phyloP scores from a whole-genome alignment of 106 monocot species.

The Dendrobium chrysotoxum region DNA sequence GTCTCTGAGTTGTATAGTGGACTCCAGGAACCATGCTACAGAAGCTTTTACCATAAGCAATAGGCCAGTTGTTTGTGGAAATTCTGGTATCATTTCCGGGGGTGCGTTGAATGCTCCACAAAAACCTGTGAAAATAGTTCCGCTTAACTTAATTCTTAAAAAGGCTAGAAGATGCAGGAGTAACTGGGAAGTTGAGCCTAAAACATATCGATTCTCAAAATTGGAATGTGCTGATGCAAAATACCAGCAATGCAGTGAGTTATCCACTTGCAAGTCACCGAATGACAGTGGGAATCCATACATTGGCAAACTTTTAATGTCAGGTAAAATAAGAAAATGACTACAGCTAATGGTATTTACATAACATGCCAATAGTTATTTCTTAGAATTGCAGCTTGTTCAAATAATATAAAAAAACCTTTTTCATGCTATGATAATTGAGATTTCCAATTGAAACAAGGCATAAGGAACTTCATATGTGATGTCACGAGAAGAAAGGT shows the following conservation, averaged over 20 bases:
- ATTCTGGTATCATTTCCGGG: slow-evolving; percentile 58
- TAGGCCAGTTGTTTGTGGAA: slow-evolving; percentile 71
- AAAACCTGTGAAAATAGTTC: slow-evolving; percentile 64
- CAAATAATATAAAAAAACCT: background rate
- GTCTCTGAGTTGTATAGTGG: slow-evolving; percentile 36
- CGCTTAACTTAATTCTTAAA: slow-evolving; percentile 65
- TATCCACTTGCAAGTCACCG: slow-evolving; percentile 5
- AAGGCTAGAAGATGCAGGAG: slow-evolving; percentile 30
- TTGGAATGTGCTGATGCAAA: background rate
- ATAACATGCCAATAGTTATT: background rate
- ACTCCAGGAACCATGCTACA: slow-evolving; percentile 14
- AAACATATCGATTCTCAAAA: background rate
- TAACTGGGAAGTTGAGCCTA: slow-evolving; percentile 5
- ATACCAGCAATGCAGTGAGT: slow-evolving; percentile 4
- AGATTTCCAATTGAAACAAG: background rate
- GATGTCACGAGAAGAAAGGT: background rate
- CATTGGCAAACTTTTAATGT: background rate
- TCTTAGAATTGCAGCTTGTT: background rate
- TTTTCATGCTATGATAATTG: background rate
- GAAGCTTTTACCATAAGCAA: slow-evolving; percentile 14
- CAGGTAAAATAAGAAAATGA: background rate
- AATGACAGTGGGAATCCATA: slow-evolving; percentile 1
- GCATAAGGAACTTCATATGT: background rate
- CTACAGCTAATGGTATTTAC: background rate
- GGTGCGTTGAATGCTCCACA: slow-evolving; percentile 28